Evolutionary conservation across 345 rosid species (phyloP).

Genomic region (Arabidopsis thaliana): TAIR10.1 NC_003070.9:3484001-3484500

Average conservation of each 20-base stretch:
- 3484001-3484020: not conserved
- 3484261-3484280: not conserved
- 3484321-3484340: slow-evolving; percentile 53
- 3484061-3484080: not conserved
- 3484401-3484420: slow-evolving; percentile 27
- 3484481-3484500: slow-evolving; percentile 13
- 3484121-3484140: not conserved
- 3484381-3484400: slow-evolving; percentile 39
- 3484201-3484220: not conserved
- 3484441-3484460: slow-evolving; percentile 39
- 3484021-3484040: too few species aligned
- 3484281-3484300: slow-evolving; percentile 17
- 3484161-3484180: slow-evolving; percentile 5
- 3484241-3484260: not conserved
- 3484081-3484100: not conserved
- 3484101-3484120: not conserved
- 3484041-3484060: not conserved
- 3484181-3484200: not conserved
- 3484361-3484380: slow-evolving; percentile 23
- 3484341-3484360: slow-evolving; percentile 48
- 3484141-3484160: not conserved
- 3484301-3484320: slow-evolving; percentile 37
- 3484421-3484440: slow-evolving; percentile 31
- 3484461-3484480: not conserved
- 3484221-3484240: not conserved